Evolutionary conservation across 306 rosid genomes (phyloP).

Genomic region (Dryas drummondii): DNA sequence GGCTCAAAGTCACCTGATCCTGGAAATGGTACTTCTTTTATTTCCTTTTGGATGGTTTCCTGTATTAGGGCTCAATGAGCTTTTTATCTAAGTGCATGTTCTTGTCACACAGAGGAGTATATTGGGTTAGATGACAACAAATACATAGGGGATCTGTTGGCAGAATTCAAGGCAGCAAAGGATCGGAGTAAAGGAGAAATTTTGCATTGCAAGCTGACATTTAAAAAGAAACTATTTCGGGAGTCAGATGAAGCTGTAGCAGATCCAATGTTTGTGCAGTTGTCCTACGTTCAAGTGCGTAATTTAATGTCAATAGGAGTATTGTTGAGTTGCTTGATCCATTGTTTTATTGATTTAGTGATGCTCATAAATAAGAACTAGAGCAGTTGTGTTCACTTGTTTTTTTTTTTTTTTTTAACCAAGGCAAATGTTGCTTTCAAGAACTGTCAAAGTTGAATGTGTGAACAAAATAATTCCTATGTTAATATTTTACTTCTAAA

Average conservation of each 20-base stretch:
- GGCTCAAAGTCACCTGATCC: conserved; percentile 73
- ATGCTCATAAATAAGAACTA: not conserved
- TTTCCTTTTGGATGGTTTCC: conserved; percentile 13
- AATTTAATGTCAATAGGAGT: conserved; percentile 19
- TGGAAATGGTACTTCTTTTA: conserved; percentile 60
- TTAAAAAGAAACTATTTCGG: conserved; percentile 83
- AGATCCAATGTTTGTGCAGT: conserved; percentile 88
- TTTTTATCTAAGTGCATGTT: conserved; percentile 32
- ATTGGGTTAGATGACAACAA: conserved; percentile 88
- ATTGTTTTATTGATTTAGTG: not conserved
- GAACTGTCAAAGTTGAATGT: conserved; percentile 4
- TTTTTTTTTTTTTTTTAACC: not conserved
- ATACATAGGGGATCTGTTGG: conserved; percentile 80
- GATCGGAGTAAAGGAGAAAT: conserved; percentile 94
- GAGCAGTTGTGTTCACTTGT: not conserved
- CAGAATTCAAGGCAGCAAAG: conserved; percentile 83
- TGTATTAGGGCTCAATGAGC: conserved; percentile 17
- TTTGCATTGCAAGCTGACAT: conserved; percentile 77
- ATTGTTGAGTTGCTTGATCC: not conserved
- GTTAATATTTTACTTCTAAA: conserved; percentile 6
- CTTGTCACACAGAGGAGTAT: conserved; percentile 71
- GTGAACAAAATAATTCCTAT: not conserved
- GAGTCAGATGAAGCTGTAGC: conserved; percentile 94
- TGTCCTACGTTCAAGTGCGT: conserved; percentile 87
- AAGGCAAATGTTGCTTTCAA: not conserved